Evolutionary conservation across 2,329 filamentous ascomycete species (phyloP), one percentile per base, ranked within the genome.

Genomic region (Aspergillaceae sp.): DNA sequence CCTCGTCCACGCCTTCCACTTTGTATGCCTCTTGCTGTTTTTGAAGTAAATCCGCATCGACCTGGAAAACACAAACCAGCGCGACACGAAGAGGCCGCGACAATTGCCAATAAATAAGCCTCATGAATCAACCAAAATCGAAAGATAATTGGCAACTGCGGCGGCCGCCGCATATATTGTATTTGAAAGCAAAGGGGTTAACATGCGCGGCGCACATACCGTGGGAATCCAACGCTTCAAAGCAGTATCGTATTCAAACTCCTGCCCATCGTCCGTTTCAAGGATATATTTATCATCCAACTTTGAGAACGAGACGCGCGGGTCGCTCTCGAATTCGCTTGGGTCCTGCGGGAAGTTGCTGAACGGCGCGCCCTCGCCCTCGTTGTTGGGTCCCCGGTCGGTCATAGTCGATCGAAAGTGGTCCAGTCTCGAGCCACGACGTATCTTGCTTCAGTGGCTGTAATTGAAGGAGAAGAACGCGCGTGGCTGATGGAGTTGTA

Each of bases 301-400:
- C 62, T 80, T 86, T n/a, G 87, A 91, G 70, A 84, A 94, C 4
- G 87, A 91, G 60, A 95, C 86, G 56, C 90, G 85, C 29, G 86
- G 78, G 63, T 95, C 89, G 48, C 71, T 71, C 57, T 84, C 82
- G 63, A 94, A 94, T 41, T 85, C 77, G 47, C 78, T 75, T 9
- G 78, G 75, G 47, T 87, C 69, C 47, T 64, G 65, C 11, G 77
- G 77, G 50, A 79, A 79, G 44, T 53, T 62, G 48, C 51, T 53
- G 34, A 48, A 44, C n/a, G 53, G 43, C 43, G 54, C 48, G 42
- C 43, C 50, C 11, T 55, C 54, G 11, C 37, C 5, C 19, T 19
- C 19, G 19, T 19, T 19, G 19, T 19, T 19, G 35, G 10, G 29
- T 29, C 8, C n/a, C 32, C 5, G 27, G 9, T 35, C 27, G 10